phyloP scores from a whole-genome alignment of 495 filamentous ascomycete genomes.

The Penicillium malachiteum region DNA sequence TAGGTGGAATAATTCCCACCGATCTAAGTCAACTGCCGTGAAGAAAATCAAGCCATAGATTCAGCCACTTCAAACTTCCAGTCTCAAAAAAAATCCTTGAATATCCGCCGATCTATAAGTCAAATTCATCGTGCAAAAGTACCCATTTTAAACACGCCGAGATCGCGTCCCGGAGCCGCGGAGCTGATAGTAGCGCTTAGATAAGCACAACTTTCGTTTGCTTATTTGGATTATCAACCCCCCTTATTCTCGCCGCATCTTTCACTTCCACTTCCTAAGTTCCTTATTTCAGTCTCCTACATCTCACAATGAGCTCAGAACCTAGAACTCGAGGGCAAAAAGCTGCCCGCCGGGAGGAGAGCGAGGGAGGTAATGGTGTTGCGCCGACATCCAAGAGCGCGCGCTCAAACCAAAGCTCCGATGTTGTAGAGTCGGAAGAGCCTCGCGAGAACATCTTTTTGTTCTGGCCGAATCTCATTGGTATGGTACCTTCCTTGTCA shows the following conservation, averaged over 20 bases:
- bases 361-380: constrained; percentile 35
- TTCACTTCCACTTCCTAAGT: not conserved
- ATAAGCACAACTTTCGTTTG: constrained; percentile 5
- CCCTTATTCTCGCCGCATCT: constrained; percentile 5
- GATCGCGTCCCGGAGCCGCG: not conserved
- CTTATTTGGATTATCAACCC: constrained; percentile 9
- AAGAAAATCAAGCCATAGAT: too few species aligned
- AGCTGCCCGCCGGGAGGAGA: constrained; percentile 36
- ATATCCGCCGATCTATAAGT: too few species aligned
- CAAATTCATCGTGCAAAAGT: too few species aligned
- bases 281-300: not conserved
- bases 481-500: constrained; percentile 46
- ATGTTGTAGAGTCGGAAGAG: constrained; percentile 29
- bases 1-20: too few species aligned
- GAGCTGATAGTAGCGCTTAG: constrained; percentile 6
- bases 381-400: constrained; percentile 26
- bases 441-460: constrained; percentile 84
- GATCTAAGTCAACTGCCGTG: too few species aligned
- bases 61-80: too few species aligned
- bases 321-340: constrained; percentile 45
- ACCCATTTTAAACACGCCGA: not conserved
- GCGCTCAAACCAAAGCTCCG: constrained; percentile 25
- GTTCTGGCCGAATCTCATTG: constrained; percentile 94
- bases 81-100: too few species aligned
- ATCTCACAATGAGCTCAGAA: constrained; percentile 33